These are phyloP conservation scores for Trichoderma lentiforme DNA, from an alignment of 2,329 filamentous ascomycete species.

Conservation along the genomic window DNA sequence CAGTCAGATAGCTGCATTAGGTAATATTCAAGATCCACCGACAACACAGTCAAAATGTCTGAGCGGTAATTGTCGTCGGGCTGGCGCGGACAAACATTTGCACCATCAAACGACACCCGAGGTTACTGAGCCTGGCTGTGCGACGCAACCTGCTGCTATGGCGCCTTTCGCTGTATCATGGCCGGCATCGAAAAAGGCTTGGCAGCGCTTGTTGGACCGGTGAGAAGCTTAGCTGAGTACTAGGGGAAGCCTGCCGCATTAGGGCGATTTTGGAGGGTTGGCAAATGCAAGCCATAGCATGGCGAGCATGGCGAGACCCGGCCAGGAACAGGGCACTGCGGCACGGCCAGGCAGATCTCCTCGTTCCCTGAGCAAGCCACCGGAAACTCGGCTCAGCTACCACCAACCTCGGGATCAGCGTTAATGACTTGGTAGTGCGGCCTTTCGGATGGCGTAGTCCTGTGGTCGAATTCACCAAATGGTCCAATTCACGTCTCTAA, in stretches of 20 bases:
- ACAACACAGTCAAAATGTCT: background rate
- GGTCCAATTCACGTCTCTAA: background rate
- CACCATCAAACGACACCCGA: background rate
- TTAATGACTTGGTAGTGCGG: background rate
- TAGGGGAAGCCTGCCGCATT: background rate
- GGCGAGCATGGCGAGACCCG: background rate
- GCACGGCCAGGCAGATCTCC: background rate
- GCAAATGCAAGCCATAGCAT: background rate
- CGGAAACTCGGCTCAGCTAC: background rate
- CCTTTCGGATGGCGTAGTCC: background rate
- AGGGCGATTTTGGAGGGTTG: background rate
- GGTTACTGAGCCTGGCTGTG: background rate
- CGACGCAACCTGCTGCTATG: background rate
- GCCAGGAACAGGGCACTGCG: background rate
- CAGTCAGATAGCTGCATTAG: background rate
- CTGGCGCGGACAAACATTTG: conserved; percentile 2
- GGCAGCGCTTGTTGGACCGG: background rate
- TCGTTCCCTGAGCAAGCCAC: background rate
- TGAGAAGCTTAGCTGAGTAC: background rate
- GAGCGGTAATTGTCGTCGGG: conserved; percentile 3
- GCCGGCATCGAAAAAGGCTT: background rate
- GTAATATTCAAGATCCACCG: background rate
- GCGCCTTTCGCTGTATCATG: background rate
- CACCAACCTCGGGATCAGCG: background rate
- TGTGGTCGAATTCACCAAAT: background rate